Conservation (phyloP, 108 stramenopile species). For the Parietichytrium sp. region DNA sequence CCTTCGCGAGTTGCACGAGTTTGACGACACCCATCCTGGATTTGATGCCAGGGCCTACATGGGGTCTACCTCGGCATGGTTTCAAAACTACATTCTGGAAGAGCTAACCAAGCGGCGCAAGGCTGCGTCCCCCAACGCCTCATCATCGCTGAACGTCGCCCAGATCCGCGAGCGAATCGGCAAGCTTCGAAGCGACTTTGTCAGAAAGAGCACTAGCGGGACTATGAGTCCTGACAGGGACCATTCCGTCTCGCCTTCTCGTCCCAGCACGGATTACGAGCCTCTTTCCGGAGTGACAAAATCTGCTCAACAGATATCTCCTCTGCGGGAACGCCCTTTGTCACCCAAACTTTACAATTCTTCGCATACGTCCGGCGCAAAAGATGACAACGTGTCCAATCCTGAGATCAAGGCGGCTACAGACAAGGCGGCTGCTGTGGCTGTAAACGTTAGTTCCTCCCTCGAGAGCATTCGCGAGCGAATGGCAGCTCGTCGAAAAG, state of each 20-base stretch:
- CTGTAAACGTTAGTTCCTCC: background rate
- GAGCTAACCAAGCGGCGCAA: background rate
- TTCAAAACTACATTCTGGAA: conserved; percentile 21
- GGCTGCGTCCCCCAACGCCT: no score
- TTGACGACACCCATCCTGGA: background rate
- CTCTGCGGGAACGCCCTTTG: no score
- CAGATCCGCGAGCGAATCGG: no score
- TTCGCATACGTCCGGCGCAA: background rate
- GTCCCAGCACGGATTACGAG: no score
- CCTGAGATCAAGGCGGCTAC: conserved; percentile 21
- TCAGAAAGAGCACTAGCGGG: no score
- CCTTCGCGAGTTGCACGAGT: background rate
- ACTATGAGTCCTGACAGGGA: no score
- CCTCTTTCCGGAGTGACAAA: no score
- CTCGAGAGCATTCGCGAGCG: conserved; percentile 37
- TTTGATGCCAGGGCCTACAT: background rate
- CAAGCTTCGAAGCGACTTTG: no score
- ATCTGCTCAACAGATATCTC: no score
- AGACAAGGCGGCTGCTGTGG: background rate
- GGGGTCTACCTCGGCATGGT: background rate
- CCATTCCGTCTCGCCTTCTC: no score
- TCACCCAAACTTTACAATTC: no score
- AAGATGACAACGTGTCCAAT: background rate
- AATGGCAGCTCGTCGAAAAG: conserved; percentile 33
- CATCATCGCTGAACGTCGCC: no score